Percentiles rank a stretch among this genome's conserved stretches.
Conservation (phyloP, 805 yeast species). For the Henningerozyma blattae region DNA sequence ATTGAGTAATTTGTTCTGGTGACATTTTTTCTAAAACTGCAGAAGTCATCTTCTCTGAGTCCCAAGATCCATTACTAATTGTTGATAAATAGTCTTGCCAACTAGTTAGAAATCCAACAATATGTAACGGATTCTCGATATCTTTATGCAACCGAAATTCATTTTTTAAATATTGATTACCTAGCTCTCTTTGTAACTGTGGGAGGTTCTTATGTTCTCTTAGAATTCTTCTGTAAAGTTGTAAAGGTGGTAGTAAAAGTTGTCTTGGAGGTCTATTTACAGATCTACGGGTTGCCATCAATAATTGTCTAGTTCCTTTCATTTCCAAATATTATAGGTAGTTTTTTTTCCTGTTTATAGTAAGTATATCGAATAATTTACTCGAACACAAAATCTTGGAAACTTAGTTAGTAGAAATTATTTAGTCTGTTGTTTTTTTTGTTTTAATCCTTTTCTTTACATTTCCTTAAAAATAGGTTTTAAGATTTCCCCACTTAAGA, state of each 20-base stretch:
- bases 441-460: too few relatives aligned
- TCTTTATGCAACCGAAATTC: constrained; percentile 80
- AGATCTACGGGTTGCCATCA: constrained; percentile 5
- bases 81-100: constrained; percentile 80
- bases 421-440: too few relatives aligned
- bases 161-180: constrained; percentile 79
- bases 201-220: constrained; percentile 72
- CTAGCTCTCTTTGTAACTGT: constrained; percentile 57
- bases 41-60: constrained; percentile 46
- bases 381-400: too few relatives aligned
- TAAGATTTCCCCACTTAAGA: too few relatives aligned
- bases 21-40: constrained; percentile 69
- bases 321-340: background rate
- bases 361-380: too few relatives aligned
- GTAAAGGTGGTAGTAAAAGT: constrained; percentile 74
- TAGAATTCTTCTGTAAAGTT: constrained; percentile 65
- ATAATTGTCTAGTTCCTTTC: constrained; percentile 3
- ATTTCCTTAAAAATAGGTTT: too few relatives aligned
- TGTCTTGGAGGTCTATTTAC: background rate
- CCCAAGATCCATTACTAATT: constrained; percentile 54
- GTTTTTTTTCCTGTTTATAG: too few relatives aligned
- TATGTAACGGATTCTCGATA: constrained; percentile 82
- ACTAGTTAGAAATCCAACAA: constrained; percentile 82
- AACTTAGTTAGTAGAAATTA: too few relatives aligned
- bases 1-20: constrained; percentile 81